Conservation (phyloP, 345 rosid species). For the Barbarea vulgaris region DNA sequence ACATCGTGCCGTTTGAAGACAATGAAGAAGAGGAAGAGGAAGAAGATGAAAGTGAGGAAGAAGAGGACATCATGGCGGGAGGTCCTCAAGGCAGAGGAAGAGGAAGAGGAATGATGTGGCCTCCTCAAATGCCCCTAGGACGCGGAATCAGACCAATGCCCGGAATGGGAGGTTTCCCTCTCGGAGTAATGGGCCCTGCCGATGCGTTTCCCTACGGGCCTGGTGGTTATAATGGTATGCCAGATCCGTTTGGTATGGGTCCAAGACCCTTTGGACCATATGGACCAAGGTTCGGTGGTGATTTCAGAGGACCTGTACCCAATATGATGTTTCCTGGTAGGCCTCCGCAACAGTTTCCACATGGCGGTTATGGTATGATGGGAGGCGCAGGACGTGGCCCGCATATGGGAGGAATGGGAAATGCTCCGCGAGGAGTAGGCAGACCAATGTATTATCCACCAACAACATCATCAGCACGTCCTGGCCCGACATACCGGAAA, state of each 20-base stretch:
- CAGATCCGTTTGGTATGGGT: constrained; percentile 77
- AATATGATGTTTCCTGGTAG: constrained; percentile 97
- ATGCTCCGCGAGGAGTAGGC: constrained; percentile 56
- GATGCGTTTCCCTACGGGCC: constrained; percentile 87
- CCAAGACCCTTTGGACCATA: constrained; percentile 85
- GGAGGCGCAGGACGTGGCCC: constrained; percentile 87
- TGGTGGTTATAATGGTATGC: constrained; percentile 79
- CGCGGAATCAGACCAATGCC: constrained; percentile 89
- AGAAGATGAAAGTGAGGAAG: constrained; percentile 86
- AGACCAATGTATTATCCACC: constrained; percentile 62
- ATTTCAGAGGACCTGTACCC: constrained; percentile 71
- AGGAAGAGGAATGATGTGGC: constrained; percentile 98
- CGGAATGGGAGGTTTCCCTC: constrained; percentile 81
- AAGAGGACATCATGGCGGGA: constrained; percentile 51
- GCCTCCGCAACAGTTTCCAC: constrained; percentile 90
- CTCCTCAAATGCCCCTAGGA: constrained; percentile 79
- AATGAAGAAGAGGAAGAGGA: constrained; percentile 99
- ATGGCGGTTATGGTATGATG: constrained; percentile 92
- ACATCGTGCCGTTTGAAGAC: constrained; percentile 95
- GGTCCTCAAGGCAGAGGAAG: constrained; percentile 84
- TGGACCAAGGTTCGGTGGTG: constrained; percentile 92
- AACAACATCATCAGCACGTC: constrained; percentile 47
- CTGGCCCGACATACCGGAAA: constrained; percentile 57
- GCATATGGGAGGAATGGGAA: constrained; percentile 85
- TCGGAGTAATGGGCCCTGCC: constrained; percentile 76